These are phyloP conservation scores for Spirogloea muscicola DNA, from an alignment of 139 green algal genomes.

Conservation along the genomic window DNA sequence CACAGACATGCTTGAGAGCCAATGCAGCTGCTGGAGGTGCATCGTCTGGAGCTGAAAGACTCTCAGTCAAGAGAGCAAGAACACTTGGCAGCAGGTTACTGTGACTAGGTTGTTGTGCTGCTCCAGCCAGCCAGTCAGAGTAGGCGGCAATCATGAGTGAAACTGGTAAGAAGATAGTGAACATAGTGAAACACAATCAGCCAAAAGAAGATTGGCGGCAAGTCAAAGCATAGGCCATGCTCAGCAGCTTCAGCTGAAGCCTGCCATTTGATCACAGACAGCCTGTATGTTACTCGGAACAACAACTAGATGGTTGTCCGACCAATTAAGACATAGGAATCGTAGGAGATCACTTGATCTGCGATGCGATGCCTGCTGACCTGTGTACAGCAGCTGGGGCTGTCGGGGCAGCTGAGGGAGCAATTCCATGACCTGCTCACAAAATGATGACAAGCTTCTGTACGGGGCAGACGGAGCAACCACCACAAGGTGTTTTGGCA, in stretches of 20 bases:
- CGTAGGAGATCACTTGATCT: not conserved
- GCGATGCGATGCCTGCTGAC: constrained; percentile 7
- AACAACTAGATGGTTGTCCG: too few relatives aligned
- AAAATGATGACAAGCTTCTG: too few relatives aligned
- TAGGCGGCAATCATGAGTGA: constrained; percentile 41
- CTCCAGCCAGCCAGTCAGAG: constrained; percentile 32
- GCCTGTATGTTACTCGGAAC: not conserved
- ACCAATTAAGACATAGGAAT: not conserved
- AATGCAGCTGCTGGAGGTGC: constrained; percentile 28
- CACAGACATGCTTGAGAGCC: constrained; percentile 40
- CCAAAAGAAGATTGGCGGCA: too few relatives aligned
- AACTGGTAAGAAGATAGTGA: too few relatives aligned
- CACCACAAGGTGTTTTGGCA: too few relatives aligned
- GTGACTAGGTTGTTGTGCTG: not conserved
- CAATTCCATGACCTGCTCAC: constrained; percentile 43
- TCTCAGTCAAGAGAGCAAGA: constrained; percentile 27
- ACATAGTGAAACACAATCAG: not conserved
- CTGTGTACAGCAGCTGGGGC: constrained; percentile 40
- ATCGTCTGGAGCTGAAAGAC: constrained; percentile 15
- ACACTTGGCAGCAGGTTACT: constrained; percentile 11
- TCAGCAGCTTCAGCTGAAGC: too few relatives aligned
- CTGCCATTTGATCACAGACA: not conserved
- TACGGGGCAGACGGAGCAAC: too few relatives aligned
- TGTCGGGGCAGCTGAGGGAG: constrained; percentile 26
- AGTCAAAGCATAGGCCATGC: too few relatives aligned